Evolutionary conservation across 768 basidiomycete species (phyloP), one percentile per base, ranked within the genome.

Genomic region (Lyophyllum decastes): DNA sequence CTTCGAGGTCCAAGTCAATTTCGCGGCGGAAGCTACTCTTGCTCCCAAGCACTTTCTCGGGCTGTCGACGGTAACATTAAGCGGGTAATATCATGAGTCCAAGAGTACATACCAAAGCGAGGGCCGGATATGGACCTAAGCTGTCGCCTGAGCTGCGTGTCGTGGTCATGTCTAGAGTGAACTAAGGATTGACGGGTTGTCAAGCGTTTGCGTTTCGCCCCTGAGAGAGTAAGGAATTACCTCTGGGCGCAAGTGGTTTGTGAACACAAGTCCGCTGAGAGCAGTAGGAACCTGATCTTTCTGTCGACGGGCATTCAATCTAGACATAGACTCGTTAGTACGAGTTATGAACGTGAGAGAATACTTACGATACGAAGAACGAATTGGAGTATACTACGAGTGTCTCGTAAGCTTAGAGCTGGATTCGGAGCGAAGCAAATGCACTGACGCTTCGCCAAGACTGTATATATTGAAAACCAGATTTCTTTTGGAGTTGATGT

Each of bases 311-410:
- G 48, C 51, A 22, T 58, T 58, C 12, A 58, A 17, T 22, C 57
- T 58, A n/a, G 30, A 34, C 14, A 12, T 4, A 19, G 22, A 44
- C 10, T 25, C 24, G 40, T 38, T 14, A 41, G 21, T 25, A 3
- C 21, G 22, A 22, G 14, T 7, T 19, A 11, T 10, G 30, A 38
- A 19, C 25, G 11, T 3, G 49, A 51, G 52, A 48, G 14, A 4
- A 30, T n/a, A 16, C 41, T 24, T 51, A 65, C 61, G 64, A 54
- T 21, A 59, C 55, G 22, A 71, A 61, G 33, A 70, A 62, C 9
- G 68, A 68, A 54, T 71, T 71, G 10, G 70, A 66, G 52, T 71
- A 70, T n/a, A 71, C 70, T 71, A 27, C 30, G 5, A 30, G 10
- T 10, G n/a, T 12, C 17, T n/a, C 17, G 21, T 21, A 4, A 30